Evolutionary conservation across 306 rosid species (phyloP).

Genomic region (Cucumis melo): DNA sequence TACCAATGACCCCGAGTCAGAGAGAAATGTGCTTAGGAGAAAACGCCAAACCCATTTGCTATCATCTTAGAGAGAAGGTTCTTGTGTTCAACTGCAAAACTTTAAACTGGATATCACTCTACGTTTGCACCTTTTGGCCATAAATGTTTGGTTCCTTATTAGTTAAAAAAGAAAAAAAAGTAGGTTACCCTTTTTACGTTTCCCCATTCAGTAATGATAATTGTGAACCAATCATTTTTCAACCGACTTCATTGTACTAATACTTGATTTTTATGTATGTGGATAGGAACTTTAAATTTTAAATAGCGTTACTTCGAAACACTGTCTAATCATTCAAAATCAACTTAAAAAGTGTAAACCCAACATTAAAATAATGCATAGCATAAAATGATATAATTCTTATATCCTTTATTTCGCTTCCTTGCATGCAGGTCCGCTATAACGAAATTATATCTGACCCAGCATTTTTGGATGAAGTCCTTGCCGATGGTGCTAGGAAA

Average conservation of each 20-base stretch:
- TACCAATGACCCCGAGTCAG: no score
- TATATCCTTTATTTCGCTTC: background rate
- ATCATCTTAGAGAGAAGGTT: no score
- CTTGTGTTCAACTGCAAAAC: background rate
- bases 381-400: constrained; percentile 3
- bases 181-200: background rate
- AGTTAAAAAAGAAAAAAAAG: no score
- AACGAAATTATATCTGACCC: constrained; percentile 68
- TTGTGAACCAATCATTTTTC: background rate
- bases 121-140: background rate
- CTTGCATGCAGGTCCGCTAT: constrained; percentile 58
- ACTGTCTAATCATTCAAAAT: no score
- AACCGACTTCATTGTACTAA: background rate
- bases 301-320: background rate
- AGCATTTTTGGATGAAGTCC: constrained; percentile 66
- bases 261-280: no score
- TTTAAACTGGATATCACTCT: background rate
- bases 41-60: no score
- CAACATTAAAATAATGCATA: no score
- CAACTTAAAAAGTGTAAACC: no score
- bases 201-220: background rate
- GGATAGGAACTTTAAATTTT: no score
- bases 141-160: background rate
- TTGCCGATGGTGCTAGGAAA: constrained; percentile 67
- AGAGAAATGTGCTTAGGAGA: no score